These are phyloP conservation scores for Auriscalpium orientale DNA, from an alignment of 768 basidiomycete species.

Conservation along the genomic window DNA sequence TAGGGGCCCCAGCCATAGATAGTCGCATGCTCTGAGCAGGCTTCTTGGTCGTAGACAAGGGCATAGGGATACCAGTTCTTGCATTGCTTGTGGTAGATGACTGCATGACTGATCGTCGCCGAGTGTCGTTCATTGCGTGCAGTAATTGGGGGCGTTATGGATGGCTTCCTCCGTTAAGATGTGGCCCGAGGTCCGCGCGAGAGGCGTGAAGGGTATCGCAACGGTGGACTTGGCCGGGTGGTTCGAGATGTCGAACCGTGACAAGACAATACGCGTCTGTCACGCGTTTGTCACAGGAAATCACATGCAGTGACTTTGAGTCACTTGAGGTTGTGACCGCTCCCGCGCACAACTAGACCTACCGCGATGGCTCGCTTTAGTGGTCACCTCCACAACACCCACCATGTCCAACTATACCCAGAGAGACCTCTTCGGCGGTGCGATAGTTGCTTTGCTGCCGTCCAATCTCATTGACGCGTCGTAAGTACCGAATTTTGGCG, in stretches of 20 bases:
- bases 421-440: constrained; percentile 78
- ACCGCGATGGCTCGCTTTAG: background rate
- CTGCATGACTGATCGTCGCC: constrained; percentile 54
- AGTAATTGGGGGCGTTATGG: background rate
- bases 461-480: constrained; percentile 69
- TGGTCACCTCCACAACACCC: background rate
- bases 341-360: background rate
- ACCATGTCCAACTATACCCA: constrained; percentile 15
- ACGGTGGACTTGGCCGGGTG: background rate
- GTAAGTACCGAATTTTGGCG: constrained; percentile 40
- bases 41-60: constrained; percentile 55
- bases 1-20: constrained; percentile 73
- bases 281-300: background rate
- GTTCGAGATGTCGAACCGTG: background rate
- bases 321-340: background rate
- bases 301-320: background rate
- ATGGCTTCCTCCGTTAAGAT: no score
- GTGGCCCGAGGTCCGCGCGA: no score
- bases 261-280: background rate
- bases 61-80: constrained; percentile 66
- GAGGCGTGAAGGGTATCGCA: background rate
- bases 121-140: constrained; percentile 34
- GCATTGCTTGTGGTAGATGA: constrained; percentile 40
- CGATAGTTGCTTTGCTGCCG: constrained; percentile 60
- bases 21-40: constrained; percentile 45